Evolutionary conservation across 2,329 filamentous ascomycete genomes (phyloP).

Genomic region (Byssochlamys sp.): DNA sequence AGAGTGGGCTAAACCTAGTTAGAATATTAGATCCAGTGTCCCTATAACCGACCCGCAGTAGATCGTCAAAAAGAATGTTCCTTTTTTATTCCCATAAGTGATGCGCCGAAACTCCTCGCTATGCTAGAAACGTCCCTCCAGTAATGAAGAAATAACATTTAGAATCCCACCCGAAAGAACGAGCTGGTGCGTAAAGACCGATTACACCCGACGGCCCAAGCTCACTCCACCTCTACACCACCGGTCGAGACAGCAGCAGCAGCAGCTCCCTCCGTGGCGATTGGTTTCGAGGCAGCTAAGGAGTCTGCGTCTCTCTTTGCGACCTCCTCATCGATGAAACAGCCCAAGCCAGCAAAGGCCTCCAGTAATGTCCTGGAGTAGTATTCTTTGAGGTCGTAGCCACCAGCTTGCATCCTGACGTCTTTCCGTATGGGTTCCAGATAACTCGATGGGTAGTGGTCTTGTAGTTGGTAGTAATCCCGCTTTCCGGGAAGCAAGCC

Average conservation of each 20-base stretch:
- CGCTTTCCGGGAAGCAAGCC: constrained; percentile 55
- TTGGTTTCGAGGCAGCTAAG: constrained; percentile 12
- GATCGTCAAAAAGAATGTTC: not conserved
- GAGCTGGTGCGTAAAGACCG: not conserved
- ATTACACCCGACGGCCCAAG: not conserved
- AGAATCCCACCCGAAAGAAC: not conserved
- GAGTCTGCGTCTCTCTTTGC: constrained; percentile 18
- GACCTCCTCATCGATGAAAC: constrained; percentile 72
- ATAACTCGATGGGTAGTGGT: constrained; percentile 65
- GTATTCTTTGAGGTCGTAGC: constrained; percentile 75
- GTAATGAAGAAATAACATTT: not conserved
- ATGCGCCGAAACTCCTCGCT: constrained; percentile 9
- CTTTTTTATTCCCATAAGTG: not conserved
- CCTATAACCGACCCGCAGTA: not conserved
- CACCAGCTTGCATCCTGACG: constrained; percentile 60
- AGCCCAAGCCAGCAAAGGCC: constrained; percentile 78
- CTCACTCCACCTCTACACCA: not conserved
- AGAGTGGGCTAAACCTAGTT: not conserved
- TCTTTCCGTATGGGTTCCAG: constrained; percentile 59
- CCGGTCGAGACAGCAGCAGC: constrained; percentile 14
- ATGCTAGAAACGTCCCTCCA: constrained; percentile 5
- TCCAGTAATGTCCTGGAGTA: constrained; percentile 72
- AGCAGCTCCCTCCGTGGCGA: constrained; percentile 20
- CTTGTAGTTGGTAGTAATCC: constrained; percentile 60
- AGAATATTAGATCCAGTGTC: not conserved